A percentile compares a stretch with the other conserved stretches of the same genome.
Conservation (phyloP, 2,329 filamentous ascomycete species). For the Calonectria hongkongensis region DNA sequence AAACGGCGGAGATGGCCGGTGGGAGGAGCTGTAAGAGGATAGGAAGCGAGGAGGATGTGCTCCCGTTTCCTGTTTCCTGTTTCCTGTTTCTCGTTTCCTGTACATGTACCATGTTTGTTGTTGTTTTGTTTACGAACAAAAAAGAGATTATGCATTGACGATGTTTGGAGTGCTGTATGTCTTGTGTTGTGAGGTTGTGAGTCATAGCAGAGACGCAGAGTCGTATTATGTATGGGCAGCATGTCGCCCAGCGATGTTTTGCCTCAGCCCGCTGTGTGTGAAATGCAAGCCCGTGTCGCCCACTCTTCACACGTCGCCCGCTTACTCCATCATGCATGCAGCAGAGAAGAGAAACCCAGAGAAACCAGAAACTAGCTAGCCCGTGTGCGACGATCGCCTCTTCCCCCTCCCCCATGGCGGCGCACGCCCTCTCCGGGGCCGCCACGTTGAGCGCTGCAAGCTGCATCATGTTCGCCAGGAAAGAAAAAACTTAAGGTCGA, state of each 20-base stretch:
- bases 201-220: neutral
- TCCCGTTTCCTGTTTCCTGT: neutral
- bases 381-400: neutral
- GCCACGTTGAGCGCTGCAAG: constrained; percentile 14
- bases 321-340: constrained; percentile 7
- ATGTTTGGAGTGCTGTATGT: constrained; percentile 27
- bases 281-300: constrained; percentile 2
- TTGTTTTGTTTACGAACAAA: constrained; percentile 18
- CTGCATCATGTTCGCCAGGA: neutral
- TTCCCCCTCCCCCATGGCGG: no score
- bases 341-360: neutral
- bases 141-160: constrained; percentile 31
- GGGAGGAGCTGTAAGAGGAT: constrained; percentile 29
- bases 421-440: constrained; percentile 28
- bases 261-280: constrained; percentile 11
- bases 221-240: constrained; percentile 12
- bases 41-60: neutral
- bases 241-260: neutral
- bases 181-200: neutral
- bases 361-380: no score
- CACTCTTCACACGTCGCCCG: constrained; percentile 17
- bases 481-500: neutral
- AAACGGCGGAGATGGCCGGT: constrained; percentile 16
- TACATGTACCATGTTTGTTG: constrained; percentile 9
- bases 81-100: neutral